Conservation (phyloP, 257 asterid species). For the Capsicum rhomboideum region DNA sequence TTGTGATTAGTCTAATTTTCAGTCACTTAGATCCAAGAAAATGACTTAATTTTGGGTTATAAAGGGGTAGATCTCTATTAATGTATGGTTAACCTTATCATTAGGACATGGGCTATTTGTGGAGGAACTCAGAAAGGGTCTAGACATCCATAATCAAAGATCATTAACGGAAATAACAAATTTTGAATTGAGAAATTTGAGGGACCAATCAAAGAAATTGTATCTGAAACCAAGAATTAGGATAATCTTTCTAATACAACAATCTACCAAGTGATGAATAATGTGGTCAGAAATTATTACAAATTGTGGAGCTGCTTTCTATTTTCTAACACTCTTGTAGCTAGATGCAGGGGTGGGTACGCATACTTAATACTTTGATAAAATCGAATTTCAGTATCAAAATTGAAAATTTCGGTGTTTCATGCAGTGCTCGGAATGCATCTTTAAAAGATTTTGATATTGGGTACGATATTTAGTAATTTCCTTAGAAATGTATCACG, state of each 20-base stretch:
- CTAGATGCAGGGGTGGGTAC: not conserved
- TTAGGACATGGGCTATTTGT: not conserved
- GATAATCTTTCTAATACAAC: not conserved
- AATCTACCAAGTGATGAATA: not conserved
- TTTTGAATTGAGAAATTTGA: not conserved
- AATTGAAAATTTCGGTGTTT: too few relatives aligned
- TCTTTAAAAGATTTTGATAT: too few relatives aligned
- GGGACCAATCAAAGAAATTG: not conserved
- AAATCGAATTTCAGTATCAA: too few relatives aligned
- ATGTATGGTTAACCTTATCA: not conserved
- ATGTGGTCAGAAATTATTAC: not conserved
- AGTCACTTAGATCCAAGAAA: not conserved
- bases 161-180: not conserved
- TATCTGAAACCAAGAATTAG: not conserved
- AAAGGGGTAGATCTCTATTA: not conserved
- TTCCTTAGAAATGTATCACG: too few relatives aligned
- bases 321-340: not conserved
- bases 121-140: not conserved
- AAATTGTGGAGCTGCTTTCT: not conserved
- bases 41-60: not conserved
- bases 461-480: too few relatives aligned
- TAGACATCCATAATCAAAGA: not conserved
- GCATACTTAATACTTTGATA: too few relatives aligned
- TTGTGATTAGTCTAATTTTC: not conserved
- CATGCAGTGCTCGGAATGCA: too few relatives aligned